Evolutionary conservation across 805 yeast genomes (phyloP), one percentile per base, ranked within the genome.

Genomic region (Grigorovia yakushimaensis): DNA sequence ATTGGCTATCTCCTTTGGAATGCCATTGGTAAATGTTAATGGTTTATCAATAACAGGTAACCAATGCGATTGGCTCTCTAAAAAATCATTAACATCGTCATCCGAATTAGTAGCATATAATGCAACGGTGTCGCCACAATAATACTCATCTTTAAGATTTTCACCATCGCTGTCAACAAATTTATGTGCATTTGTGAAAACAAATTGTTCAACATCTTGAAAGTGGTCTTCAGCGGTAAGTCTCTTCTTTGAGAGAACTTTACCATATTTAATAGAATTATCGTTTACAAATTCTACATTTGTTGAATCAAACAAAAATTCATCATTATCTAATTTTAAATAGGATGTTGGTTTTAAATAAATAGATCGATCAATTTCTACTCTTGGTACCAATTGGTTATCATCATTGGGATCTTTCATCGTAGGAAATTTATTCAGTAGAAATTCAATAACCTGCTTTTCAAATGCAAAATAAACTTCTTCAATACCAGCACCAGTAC

Each of bases 111-210:
- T 65, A 0, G 98, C 95, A 58, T 82, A 87, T 18, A 93, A 57
- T 0, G 84, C 78, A 0, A 84, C 65, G 0, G 94, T 79, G 59
- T 93, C 98, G 4, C 98, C 98, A 0, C 96, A 89, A 2, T 55
- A 47, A 54, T 77, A 85, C 2, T 46, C 45, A 2, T 56, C 49
- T 13, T 71, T 56, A 1, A 56, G 60, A 4, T 49, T 47, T 1
- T 45, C 46, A n/a, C 19, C 24, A 4, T 30, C 36, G 27, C 9
- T 24, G 6, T 24, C 27, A 24, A 7, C 13, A 3, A 15, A 27
- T 7, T 27, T 27, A 1, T 51, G 49, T 18, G 17, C 30, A 17
- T 67, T 62, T 23, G 67, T 62, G 17, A 87, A 67, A 0, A 61
- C 58, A 13, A 88, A 62, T 46, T 76, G 78, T 37, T 96, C 72